Conservation (phyloP, 768 basidiomycete genomes). For the Tricholomella constricta region DNA sequence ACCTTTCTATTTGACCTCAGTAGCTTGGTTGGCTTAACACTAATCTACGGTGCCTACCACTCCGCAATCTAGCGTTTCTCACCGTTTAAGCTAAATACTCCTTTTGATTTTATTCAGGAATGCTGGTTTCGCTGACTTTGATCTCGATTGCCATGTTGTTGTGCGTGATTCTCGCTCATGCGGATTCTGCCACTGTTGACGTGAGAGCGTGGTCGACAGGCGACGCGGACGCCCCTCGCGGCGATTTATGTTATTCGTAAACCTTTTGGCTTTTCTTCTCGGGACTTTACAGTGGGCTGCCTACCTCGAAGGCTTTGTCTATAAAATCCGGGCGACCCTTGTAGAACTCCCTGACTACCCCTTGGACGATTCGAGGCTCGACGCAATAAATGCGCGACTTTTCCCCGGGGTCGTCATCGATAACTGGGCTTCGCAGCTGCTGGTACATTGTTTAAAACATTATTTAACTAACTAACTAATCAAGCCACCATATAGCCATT, state of each 20-base stretch:
- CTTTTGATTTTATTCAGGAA: background rate
- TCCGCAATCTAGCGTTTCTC: background rate
- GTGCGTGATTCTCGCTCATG: background rate
- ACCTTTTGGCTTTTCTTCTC: background rate
- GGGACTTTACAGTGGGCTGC: background rate
- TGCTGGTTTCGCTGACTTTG: background rate
- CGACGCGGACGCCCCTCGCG: background rate
- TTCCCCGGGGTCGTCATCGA: background rate
- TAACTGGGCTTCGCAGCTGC: background rate
- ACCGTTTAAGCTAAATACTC: background rate
- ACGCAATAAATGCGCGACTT: background rate
- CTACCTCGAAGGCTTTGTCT: background rate
- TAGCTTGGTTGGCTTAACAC: background rate
- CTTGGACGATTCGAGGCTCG: background rate
- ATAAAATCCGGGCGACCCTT: background rate
- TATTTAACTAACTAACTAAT: background rate
- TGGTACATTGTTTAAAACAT: background rate
- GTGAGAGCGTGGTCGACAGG: no score
- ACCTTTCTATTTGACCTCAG: background rate
- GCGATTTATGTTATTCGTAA: background rate
- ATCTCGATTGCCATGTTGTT: background rate
- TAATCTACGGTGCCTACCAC: background rate
- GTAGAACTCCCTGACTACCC: background rate
- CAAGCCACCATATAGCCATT: conserved; percentile 2
- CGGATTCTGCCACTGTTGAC: no score